Percentiles rank a stretch among this genome's conserved stretches.
Evolutionary conservation across 108 stramenopile species (phyloP).

Genomic region (Nitzschia putrida): DNA sequence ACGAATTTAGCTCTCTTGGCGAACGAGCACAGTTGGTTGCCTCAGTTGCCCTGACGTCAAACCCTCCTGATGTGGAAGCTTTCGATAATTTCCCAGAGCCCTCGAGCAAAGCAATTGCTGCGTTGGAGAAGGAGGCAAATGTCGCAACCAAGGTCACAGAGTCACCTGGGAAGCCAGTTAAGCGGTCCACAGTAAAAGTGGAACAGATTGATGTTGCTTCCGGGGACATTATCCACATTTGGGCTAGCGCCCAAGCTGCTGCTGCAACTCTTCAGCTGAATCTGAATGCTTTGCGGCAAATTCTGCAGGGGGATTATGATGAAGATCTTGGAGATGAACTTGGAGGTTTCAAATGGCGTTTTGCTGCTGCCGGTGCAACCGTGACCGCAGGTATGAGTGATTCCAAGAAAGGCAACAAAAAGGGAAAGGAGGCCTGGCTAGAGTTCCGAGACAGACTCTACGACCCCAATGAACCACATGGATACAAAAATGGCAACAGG

Average conservation of each 20-base stretch:
- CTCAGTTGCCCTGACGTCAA: constrained; percentile 54
- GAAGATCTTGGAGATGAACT: constrained; percentile 85
- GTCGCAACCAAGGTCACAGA: constrained; percentile 30
- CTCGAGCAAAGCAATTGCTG: constrained; percentile 51
- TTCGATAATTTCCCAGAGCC: constrained; percentile 77
- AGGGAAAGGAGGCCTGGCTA: constrained; percentile 77
- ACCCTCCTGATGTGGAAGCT: constrained; percentile 56
- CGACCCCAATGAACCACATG: constrained; percentile 77
- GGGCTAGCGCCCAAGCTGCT: constrained; percentile 79
- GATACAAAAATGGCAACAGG: constrained; percentile 78
- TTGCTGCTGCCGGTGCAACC: constrained; percentile 72
- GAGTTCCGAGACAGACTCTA: constrained; percentile 87
- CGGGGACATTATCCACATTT: constrained; percentile 70
- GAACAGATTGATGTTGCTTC: constrained; percentile 73
- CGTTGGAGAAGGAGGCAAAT: constrained; percentile 13
- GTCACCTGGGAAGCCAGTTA: constrained; percentile 45
- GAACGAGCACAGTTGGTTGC: constrained; percentile 61
- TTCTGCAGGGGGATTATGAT: constrained; percentile 74
- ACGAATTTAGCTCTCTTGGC: constrained; percentile 72
- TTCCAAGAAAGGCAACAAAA: constrained; percentile 59
- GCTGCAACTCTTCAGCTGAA: constrained; percentile 80
- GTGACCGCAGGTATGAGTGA: constrained; percentile 66
- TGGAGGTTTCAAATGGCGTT: constrained; percentile 84
- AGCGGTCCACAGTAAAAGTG: constrained; percentile 77
- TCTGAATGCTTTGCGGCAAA: constrained; percentile 54